Base-by-base conservation (phyloP, 768 basidiomycete genomes). In the Fibroporia radiculosa region DNA sequence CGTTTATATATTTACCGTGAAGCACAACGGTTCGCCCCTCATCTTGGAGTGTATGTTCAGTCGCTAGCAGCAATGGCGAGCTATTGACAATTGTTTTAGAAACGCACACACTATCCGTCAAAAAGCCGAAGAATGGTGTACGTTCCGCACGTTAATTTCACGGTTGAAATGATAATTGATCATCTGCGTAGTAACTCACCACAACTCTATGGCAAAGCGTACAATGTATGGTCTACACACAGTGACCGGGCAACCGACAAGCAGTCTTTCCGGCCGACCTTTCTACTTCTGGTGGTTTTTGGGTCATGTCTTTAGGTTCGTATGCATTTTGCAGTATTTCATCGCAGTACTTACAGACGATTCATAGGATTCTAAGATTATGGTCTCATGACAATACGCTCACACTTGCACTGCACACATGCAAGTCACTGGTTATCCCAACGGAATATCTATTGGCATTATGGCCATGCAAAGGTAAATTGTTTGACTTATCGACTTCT, bases 201-300 rank as follows among this genome's bases (percentile, higher is more conserved):
- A 85, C 57, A 69, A 72, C 20, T 65, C 61, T 23, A 72, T 86
- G 14, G 77, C 77, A 22, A 71, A 76, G 44, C 74, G 77, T 25
- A 70, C 80, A 23, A 77, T 82, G 68, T 61, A 65, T 27, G 80
- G 78, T 7, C 63, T 85, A 34, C 70, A 74, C 43, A 70, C 72
- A 2, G 71, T 84, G 50, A 84, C 83, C 7, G 81, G 80, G 2
- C 57, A 64, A 37, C 56, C 57, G 18, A 53, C 62, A 18, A 72
- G 76, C 48, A 58, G 69, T 25, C 60, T 86, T 19, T 65, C 75
- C 2, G 66, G 73, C 13, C 65, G 82, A 45, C 84, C 84, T 8
- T 82, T 81, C 57, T 82, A 77, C 56, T 68, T 77, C 19, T 82
- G 82, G 58, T 85, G 82, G 82, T 84, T 86, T 56, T 81, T 83